Percentiles rank a stretch among this genome's conserved stretches.
These are phyloP conservation scores for Porcisia hertigi DNA, from an alignment of 208 protist species.

Conservation along the genomic window DNA sequence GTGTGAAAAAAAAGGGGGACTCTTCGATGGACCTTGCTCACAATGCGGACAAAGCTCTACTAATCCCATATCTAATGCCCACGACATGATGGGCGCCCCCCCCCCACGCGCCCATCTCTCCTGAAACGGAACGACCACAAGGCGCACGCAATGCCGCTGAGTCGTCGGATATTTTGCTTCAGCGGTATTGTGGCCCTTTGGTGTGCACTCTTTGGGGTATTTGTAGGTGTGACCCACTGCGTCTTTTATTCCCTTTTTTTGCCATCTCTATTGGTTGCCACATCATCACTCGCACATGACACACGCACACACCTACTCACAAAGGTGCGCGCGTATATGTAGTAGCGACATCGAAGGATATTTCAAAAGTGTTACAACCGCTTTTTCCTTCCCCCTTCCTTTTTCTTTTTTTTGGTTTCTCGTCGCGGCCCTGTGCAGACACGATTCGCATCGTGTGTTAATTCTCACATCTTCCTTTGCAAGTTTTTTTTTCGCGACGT, in stretches of 20 bases:
- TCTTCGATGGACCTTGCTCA: constrained; percentile 1
- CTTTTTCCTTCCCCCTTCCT: neutral
- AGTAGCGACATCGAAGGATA: neutral
- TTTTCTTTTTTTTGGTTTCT: neutral
- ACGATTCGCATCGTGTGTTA: too few species aligned
- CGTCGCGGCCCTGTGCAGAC: neutral
- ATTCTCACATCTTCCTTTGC: neutral
- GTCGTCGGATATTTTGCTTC: neutral
- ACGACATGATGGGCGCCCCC: neutral
- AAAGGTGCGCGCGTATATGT: neutral
- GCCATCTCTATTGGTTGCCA: neutral
- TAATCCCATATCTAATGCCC: too few species aligned
- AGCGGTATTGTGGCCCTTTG: neutral
- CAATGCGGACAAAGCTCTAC: neutral
- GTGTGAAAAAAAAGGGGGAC: neutral
- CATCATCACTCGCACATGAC: neutral
- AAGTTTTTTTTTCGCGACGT: neutral
- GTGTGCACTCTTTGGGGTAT: neutral
- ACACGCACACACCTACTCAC: neutral
- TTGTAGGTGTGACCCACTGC: neutral
- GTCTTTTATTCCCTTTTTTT: neutral
- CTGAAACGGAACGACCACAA: neutral
- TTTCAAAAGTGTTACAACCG: neutral
- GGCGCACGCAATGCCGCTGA: neutral
- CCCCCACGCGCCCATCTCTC: too few species aligned